Evolutionary conservation across 192 early-diverging fungal genomes (phyloP), one percentile per base, ranked within the genome.

Genomic region (Podila horticola): DNA sequence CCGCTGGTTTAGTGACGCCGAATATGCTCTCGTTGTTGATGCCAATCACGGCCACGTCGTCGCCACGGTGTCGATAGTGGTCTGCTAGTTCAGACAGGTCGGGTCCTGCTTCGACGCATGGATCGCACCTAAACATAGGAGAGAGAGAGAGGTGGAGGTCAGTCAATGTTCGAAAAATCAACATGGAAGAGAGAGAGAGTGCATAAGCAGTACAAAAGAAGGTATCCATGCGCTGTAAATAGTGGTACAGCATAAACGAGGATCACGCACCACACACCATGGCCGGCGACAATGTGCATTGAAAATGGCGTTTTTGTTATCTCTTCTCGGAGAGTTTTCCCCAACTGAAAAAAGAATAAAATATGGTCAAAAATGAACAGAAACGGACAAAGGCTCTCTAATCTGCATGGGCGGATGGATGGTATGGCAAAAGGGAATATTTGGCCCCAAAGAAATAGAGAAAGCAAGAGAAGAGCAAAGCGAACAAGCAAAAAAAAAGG

Each of bases 21-120:
- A 81, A 81, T 45, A 81, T 81, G 49, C 69, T 81, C 34, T 81
- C 77, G 49, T 81, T 81, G 29, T 81, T 72, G 62, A 81, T 81
- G 13, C 77, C 77, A 24, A 81, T 34, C 10, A 81, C 61, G 5
- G 77, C 62, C 11, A 81, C 24, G 52, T 55, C 24, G 24, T 55
- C n/a, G 24, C 52, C 52, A 19, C 71, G 66, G 3, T 62, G 66
- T 28, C 28, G 20, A 28, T 71, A 81, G 31, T 81, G 66, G 41
- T 81, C 77, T 8, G 71, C 70, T 1, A 81, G 49, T 33, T 73
- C 62, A 38, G 77, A 81, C 0, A 81, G 30, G n/a, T 64, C 77
- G 19, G 77, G 77, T 45, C 77, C 77, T n/a, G 71, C 20, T 29
- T 72, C 61, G 1, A 72, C 57, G 55, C 77, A 81, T 12, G 77